These are phyloP conservation scores for Kernera saxatilis DNA, from an alignment of 345 rosid genomes.

Conservation along the genomic window DNA sequence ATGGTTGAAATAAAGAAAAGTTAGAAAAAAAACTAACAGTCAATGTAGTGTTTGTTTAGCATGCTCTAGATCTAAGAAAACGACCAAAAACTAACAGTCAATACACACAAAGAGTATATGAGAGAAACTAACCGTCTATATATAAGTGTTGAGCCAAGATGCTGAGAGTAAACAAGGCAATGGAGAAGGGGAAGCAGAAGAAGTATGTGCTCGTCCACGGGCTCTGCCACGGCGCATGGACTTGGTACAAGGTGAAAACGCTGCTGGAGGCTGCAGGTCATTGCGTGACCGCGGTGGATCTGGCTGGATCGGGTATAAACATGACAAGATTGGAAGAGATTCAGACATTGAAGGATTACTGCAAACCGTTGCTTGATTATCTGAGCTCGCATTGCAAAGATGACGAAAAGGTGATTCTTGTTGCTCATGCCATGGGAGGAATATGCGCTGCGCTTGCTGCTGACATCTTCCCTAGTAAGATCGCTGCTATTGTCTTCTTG, in stretches of 20 bases:
- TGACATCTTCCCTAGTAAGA: constrained; percentile 25
- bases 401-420: constrained; percentile 38
- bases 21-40: background rate
- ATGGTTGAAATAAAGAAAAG: background rate
- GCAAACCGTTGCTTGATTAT: constrained; percentile 22
- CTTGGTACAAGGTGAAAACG: constrained; percentile 35
- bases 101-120: background rate
- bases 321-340: constrained; percentile 24
- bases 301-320: constrained; percentile 29
- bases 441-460: constrained; percentile 36
- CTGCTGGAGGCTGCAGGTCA: constrained; percentile 30
- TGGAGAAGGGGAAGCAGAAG: background rate
- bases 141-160: background rate
- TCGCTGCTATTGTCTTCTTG: constrained; percentile 10
- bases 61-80: constrained; percentile 8
- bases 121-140: background rate
- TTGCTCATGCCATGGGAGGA: constrained; percentile 65
- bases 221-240: constrained; percentile 33
- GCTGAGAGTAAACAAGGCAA: background rate
- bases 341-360: constrained; percentile 2
- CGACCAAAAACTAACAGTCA: constrained; percentile 2
- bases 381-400: constrained; percentile 2
- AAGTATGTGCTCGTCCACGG: constrained; percentile 37
- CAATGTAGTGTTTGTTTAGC: background rate
- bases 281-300: constrained; percentile 33